Percentiles rank a stretch among this genome's conserved stretches.
These are phyloP conservation scores for Nothomitra cinnamomea DNA, from an alignment of 2,329 filamentous ascomycete genomes.

Conservation along the genomic window DNA sequence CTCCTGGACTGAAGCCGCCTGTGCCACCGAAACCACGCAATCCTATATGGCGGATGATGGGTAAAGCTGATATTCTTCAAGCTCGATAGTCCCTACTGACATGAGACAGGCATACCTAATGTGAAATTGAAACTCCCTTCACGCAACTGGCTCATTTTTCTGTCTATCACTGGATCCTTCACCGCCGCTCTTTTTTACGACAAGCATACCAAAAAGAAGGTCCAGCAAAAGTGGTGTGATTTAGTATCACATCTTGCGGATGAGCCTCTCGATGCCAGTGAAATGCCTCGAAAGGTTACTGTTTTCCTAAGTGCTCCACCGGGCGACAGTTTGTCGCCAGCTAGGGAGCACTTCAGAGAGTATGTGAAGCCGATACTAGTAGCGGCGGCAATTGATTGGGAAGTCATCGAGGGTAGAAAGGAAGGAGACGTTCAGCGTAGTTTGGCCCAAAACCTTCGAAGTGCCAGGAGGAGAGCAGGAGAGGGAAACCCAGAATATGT, in stretches of 20 bases:
- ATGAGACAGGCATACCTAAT: constrained; percentile 52
- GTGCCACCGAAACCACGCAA: constrained; percentile 33
- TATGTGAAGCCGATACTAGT: constrained; percentile 90
- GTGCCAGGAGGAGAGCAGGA: constrained; percentile 40
- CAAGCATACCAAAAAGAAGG: constrained; percentile 71
- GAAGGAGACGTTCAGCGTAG: constrained; percentile 86
- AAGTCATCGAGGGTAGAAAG: constrained; percentile 79
- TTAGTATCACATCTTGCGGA: constrained; percentile 70
- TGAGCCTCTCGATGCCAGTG: constrained; percentile 53
- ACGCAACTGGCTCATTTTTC: constrained; percentile 95
- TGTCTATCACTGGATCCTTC: constrained; percentile 60
- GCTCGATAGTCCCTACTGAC: constrained; percentile 9
- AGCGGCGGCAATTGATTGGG: constrained; percentile 83
- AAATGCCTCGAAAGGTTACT: constrained; percentile 68
- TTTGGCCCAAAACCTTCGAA: constrained; percentile 71
- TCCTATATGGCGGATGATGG: constrained; percentile 58
- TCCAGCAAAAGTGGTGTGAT: constrained; percentile 72
- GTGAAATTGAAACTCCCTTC: constrained; percentile 75
- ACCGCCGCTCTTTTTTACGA: constrained; percentile 78
- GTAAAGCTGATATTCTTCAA: constrained; percentile 16
- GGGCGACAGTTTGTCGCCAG: constrained; percentile 62
- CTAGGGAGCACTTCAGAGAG: constrained; percentile 91
- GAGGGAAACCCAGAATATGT: constrained; percentile 28
- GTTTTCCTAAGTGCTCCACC: constrained; percentile 77
- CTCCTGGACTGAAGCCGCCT: constrained; percentile 24